Conservation (phyloP, 306 rosid genomes). For the Cyamopsis tetragonoloba region DNA sequence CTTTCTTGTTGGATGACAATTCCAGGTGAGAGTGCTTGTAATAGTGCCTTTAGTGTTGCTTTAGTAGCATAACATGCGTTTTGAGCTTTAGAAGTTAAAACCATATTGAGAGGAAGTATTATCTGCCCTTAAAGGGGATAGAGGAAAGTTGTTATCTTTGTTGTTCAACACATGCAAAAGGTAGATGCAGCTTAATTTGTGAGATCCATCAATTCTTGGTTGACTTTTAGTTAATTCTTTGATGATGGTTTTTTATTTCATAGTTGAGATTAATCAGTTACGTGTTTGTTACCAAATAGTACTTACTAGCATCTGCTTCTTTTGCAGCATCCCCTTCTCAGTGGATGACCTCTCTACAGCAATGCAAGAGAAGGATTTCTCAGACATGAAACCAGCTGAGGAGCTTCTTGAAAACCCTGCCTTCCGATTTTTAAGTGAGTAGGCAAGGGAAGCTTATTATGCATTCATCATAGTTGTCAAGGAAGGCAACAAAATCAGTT, state of each 20-base stretch:
- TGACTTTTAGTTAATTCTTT: neutral
- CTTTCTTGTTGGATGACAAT: conserved; percentile 96
- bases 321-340: conserved; percentile 88
- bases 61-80: conserved; percentile 11
- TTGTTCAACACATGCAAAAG: conserved; percentile 4
- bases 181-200: neutral
- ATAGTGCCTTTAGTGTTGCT: conserved; percentile 12
- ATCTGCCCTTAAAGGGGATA: neutral
- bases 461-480: conserved; percentile 26
- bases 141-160: neutral
- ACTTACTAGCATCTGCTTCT: conserved; percentile 4
- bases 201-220: neutral
- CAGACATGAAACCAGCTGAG: conserved; percentile 77
- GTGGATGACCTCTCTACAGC: conserved; percentile 92
- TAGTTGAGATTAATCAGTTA: neutral
- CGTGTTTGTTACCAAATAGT: too few species aligned
- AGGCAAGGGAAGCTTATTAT: conserved; percentile 54
- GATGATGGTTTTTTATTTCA: neutral
- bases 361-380: conserved; percentile 80
- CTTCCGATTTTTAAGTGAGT: conserved; percentile 88
- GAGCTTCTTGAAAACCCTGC: conserved; percentile 82
- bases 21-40: conserved; percentile 65
- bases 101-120: neutral
- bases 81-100: conserved; percentile 18
- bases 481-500: conserved; percentile 38